Evolutionary conservation across 2,329 filamentous ascomycete species (phyloP), one percentile per base, ranked within the genome.

Genomic region (Neopestalotiopsis sp.): DNA sequence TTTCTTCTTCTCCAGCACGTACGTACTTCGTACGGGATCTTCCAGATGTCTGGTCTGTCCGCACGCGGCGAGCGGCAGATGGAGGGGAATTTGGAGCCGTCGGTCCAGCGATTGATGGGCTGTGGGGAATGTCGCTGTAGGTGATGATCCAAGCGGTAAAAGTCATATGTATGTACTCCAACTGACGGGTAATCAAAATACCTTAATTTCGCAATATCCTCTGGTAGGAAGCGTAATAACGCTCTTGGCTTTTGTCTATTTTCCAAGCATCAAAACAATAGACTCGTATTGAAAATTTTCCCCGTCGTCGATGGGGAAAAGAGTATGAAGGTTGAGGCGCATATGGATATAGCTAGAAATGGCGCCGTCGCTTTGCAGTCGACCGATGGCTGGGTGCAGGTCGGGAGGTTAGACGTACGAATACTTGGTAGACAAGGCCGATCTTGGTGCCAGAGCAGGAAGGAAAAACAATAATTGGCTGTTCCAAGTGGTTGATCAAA

Each of bases 41-140:
- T 9, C 45, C 9, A 52, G 9, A 52, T n/a, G n/a, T 17, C 45
- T 20, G n/a, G 14, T 10, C 45, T n/a, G 45, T 20, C 45, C 45
- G 45, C 17, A 7, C 45, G 17, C 45, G 45, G 45, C 45, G 45
- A 30, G 30, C 30, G 59, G 32, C 59, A 62, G 32, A 62, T 62
- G 59, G 59, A 62, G 59, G 59, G 59, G 59, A 62, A 62, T 62
- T 62, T 62, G 59, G 32, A 62, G 59, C 59, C 59, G 59, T 62
- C 59, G 34, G 32, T 24, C 59, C 59, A 62, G 34, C 34, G 59
- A 59, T 30, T 59, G 57, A 34, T 30, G 59, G 32, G 32, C 28
- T 34, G 28, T 30, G 30, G 30, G 24, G 57, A 30, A 14, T 34
- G 14, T 17, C 6, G 24, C 20, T 59, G 20, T n/a, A 14, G 24